phyloP scores from a whole-genome alignment of 257 asterid species.

The Solanum verrucosum region DNA sequence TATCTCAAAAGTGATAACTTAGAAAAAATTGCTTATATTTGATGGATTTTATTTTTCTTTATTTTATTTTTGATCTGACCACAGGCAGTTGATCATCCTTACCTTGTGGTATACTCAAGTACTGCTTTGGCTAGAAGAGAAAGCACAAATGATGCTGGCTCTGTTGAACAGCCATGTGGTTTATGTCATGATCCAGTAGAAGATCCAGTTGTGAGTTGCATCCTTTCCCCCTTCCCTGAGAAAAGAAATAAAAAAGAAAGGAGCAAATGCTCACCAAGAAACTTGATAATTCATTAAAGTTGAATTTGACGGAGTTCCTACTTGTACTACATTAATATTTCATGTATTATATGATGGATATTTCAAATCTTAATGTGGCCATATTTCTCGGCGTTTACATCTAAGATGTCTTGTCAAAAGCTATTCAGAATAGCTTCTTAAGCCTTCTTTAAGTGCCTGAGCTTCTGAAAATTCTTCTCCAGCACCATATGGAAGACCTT shows the following conservation, averaged over 20 bases:
- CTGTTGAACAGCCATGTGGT: slow-evolving; percentile 42
- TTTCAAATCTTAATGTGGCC: not conserved
- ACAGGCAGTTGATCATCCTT: slow-evolving; percentile 98
- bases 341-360: not conserved
- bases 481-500: not conserved
- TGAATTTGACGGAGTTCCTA: not conserved
- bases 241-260: not conserved
- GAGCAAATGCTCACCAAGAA: not conserved
- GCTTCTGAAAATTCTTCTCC: not conserved
- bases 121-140: slow-evolving; percentile 51
- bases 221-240: not conserved
- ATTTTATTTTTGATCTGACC: not conserved
- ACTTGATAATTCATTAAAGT: not conserved
- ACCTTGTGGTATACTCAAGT: slow-evolving; percentile 83
- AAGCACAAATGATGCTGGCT: slow-evolving; percentile 29
- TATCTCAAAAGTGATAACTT: not conserved
- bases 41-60: slow-evolving; percentile 2
- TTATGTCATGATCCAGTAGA: slow-evolving; percentile 67
- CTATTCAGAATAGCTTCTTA: not conserved
- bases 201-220: slow-evolving; percentile 60
- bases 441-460: not conserved
- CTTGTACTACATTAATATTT: not conserved
- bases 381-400: not conserved
- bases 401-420: not conserved
- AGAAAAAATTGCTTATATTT: not conserved